phyloP scores from a whole-genome alignment of 2,329 filamentous ascomycete genomes.

The Graphilbum fragrans region DNA sequence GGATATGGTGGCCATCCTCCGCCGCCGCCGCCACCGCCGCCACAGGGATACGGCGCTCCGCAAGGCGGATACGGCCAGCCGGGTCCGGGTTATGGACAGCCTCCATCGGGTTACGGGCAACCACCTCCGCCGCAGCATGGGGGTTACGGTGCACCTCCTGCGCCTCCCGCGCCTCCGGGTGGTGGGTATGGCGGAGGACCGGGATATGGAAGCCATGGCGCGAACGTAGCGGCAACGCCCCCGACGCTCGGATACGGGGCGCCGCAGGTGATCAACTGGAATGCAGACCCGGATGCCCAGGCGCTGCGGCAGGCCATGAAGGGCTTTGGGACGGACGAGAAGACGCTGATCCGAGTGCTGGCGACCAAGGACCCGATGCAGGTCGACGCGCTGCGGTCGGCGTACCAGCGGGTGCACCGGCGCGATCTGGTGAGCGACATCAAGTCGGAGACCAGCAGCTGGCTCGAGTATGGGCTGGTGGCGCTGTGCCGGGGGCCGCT shows the following conservation, averaged over 20 bases:
- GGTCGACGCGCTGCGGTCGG: conserved; percentile 52
- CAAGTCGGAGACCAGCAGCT: conserved; percentile 62
- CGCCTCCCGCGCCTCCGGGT: conserved; percentile 18
- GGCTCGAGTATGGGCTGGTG: conserved; percentile 63
- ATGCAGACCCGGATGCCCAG: conserved; percentile 58
- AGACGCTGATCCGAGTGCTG: conserved; percentile 57
- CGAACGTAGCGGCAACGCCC: conserved; percentile 31
- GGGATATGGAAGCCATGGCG: conserved; percentile 10
- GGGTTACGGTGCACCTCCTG: neutral
- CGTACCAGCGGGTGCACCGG: conserved; percentile 52
- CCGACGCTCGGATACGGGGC: conserved; percentile 66
- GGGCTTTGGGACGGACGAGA: conserved; percentile 79
- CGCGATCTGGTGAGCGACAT: conserved; percentile 66
- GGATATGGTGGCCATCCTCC: conserved; percentile 15
- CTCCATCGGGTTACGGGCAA: conserved; percentile 18
- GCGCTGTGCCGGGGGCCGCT: conserved; percentile 71
- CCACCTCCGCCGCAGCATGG: conserved; percentile 15
- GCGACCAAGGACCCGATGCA: conserved; percentile 67
- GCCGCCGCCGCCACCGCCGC: conserved; percentile 3
- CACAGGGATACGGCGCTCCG: conserved; percentile 6
- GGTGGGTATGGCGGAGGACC: conserved; percentile 16
- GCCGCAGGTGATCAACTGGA: conserved; percentile 55
- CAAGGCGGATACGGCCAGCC: conserved; percentile 13
- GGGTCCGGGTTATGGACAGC: conserved; percentile 17
- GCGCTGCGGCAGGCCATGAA: conserved; percentile 77